Evolutionary conservation across 768 basidiomycete species (phyloP).

Genomic region (Cystofilobasidium capitatum): DNA sequence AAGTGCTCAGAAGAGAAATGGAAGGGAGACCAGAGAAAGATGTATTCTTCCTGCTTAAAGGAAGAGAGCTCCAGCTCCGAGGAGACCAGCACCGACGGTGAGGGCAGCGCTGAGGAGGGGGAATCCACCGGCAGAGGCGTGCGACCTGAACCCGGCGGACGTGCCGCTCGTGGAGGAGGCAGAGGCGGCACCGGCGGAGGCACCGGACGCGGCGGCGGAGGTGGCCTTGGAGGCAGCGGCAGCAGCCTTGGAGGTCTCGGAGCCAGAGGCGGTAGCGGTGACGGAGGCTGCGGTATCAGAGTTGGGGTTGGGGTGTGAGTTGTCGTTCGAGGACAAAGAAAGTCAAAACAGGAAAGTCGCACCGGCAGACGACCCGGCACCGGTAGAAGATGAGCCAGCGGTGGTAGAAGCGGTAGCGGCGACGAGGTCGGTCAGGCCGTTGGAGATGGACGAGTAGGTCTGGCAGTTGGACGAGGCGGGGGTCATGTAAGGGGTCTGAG

Average conservation of each 20-base stretch:
- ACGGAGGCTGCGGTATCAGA: background rate
- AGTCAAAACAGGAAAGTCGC: too few relatives aligned
- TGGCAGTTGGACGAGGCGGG: conserved; percentile 32
- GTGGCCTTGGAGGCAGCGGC: background rate
- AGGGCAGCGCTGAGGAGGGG: conserved; percentile 9
- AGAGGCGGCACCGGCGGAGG: background rate
- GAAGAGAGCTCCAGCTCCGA: conserved; percentile 24
- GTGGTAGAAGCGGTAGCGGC: conserved; percentile 21
- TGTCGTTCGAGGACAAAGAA: background rate
- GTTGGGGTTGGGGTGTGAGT: background rate
- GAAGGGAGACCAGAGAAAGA: too few relatives aligned
- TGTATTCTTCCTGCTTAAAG: conserved; percentile 3
- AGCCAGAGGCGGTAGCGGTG: background rate
- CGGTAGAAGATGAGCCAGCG: background rate
- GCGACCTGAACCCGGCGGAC: background rate
- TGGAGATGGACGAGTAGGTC: conserved; percentile 37
- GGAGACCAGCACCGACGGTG: conserved; percentile 18
- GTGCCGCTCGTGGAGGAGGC: background rate
- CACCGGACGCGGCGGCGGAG: background rate
- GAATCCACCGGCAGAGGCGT: background rate
- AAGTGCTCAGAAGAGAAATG: too few relatives aligned
- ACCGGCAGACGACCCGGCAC: background rate
- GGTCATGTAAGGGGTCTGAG: conserved; percentile 32
- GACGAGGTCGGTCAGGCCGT: conserved; percentile 32
- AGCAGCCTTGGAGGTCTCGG: background rate